A percentile compares a stretch with the other conserved stretches of the same genome.
Evolutionary conservation across 768 basidiomycete genomes (phyloP).

Genomic region (Coprinopsis marcescibilis): DNA sequence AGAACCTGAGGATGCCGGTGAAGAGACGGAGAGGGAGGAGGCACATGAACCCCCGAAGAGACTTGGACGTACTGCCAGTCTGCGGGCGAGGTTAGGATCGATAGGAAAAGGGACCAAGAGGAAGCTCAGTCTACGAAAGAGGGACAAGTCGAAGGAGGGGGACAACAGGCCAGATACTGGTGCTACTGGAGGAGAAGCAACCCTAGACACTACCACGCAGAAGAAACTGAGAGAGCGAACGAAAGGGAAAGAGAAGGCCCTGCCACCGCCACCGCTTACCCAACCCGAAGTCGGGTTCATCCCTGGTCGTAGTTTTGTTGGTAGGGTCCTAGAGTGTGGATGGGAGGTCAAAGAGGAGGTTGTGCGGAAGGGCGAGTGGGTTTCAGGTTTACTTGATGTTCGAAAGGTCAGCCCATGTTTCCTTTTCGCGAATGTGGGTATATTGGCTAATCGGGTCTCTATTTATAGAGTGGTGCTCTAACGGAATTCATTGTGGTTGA

Average conservation of each 20-base stretch:
- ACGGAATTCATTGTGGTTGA: conserved; percentile 87
- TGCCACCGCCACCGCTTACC: conserved; percentile 10
- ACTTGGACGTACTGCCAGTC: conserved; percentile 15
- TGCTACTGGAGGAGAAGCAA: neutral
- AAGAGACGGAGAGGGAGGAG: conserved; percentile 9
- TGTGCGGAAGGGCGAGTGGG: conserved; percentile 77
- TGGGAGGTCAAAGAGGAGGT: conserved; percentile 70
- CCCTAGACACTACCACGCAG: neutral
- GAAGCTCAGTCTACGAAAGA: conserved; percentile 6
- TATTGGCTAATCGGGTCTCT: conserved; percentile 13
- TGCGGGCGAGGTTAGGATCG: conserved; percentile 12
- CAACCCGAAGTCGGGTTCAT: conserved; percentile 62
- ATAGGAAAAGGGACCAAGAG: conserved; percentile 6
- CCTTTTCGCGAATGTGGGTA: conserved; percentile 7
- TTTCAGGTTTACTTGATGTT: conserved; percentile 73
- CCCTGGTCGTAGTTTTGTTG: conserved; percentile 84
- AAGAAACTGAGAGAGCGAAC: conserved; percentile 5
- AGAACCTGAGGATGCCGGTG: conserved; percentile 4
- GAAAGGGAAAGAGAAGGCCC: conserved; percentile 14
- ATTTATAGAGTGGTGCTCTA: conserved; percentile 69
- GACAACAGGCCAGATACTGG: neutral
- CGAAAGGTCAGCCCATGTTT: conserved; percentile 55
- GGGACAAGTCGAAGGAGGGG: conserved; percentile 10
- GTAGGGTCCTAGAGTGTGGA: conserved; percentile 76
- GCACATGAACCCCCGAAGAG: conserved; percentile 6